Percentiles rank a stretch among this genome's conserved stretches.
Conservation (phyloP, 495 filamentous ascomycete species). For the Glarea lozoyensis region DNA sequence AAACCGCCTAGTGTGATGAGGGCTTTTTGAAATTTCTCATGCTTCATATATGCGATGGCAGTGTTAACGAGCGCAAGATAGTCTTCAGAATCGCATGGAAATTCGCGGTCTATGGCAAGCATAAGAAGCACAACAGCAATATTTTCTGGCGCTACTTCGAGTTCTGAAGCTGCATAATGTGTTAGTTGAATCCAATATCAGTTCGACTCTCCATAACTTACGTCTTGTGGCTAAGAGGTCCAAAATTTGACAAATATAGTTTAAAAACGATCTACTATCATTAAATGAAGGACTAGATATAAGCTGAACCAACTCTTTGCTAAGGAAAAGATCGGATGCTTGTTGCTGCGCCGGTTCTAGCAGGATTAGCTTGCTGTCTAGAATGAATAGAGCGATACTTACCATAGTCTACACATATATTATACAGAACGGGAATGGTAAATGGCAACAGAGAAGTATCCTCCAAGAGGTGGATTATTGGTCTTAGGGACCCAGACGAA, state of each 20-base stretch:
- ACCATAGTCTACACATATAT: slow-evolving; percentile 72
- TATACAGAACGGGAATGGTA: slow-evolving; percentile 60
- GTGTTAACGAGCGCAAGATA: slow-evolving; percentile 25
- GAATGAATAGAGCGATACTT: slow-evolving; percentile 11
- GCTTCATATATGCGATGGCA: slow-evolving; percentile 18
- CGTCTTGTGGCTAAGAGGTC: slow-evolving; percentile 37
- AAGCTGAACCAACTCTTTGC: slow-evolving; percentile 28
- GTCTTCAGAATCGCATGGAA: slow-evolving; percentile 22
- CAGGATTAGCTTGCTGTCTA: slow-evolving; percentile 11
- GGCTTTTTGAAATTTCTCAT: slow-evolving; percentile 29
- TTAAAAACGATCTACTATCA: slow-evolving; percentile 23
- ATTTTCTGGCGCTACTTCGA: slow-evolving; percentile 21
- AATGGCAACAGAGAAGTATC: slow-evolving; percentile 43
- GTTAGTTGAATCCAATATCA: no score
- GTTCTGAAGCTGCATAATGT: slow-evolving; percentile 12
- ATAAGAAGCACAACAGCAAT: slow-evolving; percentile 19
- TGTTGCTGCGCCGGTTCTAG: slow-evolving; percentile 44
- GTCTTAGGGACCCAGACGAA: slow-evolving; percentile 43
- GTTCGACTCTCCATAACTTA: no score
- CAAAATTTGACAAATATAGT: slow-evolving; percentile 38
- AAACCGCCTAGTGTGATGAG: slow-evolving; percentile 28
- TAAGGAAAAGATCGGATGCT: slow-evolving; percentile 34
- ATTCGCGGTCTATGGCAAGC: slow-evolving; percentile 17
- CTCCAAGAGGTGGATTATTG: slow-evolving; percentile 43
- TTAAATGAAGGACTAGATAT: slow-evolving; percentile 26